Evolutionary conservation across 1,284 basidiomycete genomes (phyloP).

Genomic region (Calocybe gambosa): DNA sequence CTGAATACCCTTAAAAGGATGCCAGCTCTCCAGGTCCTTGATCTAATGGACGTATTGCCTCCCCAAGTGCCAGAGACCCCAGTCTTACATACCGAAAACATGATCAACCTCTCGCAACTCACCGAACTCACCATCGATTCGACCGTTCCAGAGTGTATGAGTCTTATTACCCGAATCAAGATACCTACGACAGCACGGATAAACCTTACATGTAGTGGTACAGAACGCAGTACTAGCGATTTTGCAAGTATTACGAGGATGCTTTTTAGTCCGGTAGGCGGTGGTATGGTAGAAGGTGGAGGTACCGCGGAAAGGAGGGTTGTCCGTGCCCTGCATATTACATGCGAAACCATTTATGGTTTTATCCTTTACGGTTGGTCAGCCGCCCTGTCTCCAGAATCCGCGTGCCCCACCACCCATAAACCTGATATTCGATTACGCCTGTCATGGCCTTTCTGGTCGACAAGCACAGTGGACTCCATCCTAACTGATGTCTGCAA

Average conservation of each 20-base stretch:
- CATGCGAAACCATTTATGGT: conserved; percentile 9
- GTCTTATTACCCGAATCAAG: conserved; percentile 16
- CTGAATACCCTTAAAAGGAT: conserved; percentile 19
- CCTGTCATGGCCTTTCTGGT: conserved; percentile 13
- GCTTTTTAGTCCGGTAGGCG: conserved; percentile 8
- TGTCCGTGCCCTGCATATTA: conserved; percentile 13
- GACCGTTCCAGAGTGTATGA: conserved; percentile 17
- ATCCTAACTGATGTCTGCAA: conserved; percentile 14
- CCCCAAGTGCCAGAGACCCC: conserved; percentile 6
- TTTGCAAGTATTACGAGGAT: conserved; percentile 16
- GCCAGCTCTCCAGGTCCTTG: conserved; percentile 18
- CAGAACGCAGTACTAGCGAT: conserved; percentile 12
- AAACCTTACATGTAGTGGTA: conserved; percentile 16
- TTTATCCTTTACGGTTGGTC: conserved; percentile 16
- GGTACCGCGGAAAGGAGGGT: conserved; percentile 6
- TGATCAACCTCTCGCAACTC: conserved; percentile 17
- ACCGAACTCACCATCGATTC: conserved; percentile 15
- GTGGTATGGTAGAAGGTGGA: conserved; percentile 1
- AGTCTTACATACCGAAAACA: conserved; percentile 1
- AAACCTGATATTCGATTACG: conserved; percentile 13
- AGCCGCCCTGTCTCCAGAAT: conserved; percentile 1
- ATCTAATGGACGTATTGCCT: conserved; percentile 18
- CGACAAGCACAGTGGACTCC: conserved; percentile 4
- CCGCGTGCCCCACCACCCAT: neutral
- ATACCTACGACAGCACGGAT: conserved; percentile 16